Evolutionary conservation across 2,329 filamentous ascomycete species (phyloP).

Genomic region (Aphanoascus verrucosus): DNA sequence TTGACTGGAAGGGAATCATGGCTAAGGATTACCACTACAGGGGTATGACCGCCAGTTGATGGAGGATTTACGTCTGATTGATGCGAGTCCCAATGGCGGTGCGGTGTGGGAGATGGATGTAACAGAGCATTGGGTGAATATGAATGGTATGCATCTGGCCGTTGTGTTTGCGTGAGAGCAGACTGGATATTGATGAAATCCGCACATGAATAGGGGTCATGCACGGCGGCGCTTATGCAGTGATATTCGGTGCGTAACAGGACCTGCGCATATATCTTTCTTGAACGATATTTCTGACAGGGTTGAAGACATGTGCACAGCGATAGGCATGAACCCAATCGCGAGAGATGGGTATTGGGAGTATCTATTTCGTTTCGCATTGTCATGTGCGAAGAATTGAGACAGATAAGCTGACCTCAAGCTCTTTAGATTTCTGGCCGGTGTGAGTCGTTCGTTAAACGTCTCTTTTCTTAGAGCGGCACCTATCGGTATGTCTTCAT

Average conservation of each 20-base stretch:
- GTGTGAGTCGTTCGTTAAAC: conserved; percentile 36
- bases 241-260: conserved; percentile 54
- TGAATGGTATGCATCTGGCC: conserved; percentile 17
- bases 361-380: conserved; percentile 20
- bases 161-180: neutral
- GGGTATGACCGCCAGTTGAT: conserved; percentile 21
- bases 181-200: neutral
- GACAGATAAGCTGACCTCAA: neutral
- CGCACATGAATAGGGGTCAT: conserved; percentile 18
- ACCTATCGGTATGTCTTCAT: conserved; percentile 32
- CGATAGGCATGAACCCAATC: conserved; percentile 39
- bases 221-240: conserved; percentile 49
- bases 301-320: conserved; percentile 42
- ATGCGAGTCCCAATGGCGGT: conserved; percentile 18
- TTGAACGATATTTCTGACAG: neutral
- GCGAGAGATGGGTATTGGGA: conserved; percentile 42
- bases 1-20: neutral
- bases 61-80: conserved; percentile 20
- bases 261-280: neutral
- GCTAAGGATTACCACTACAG: conserved; percentile 9
- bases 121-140: conserved; percentile 20
- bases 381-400: neutral
- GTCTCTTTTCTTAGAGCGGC: conserved; percentile 44
- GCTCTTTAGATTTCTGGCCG: conserved; percentile 3
- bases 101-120: conserved; percentile 20